These are phyloP conservation scores for Huntiella moniliformis DNA, from an alignment of 2,329 filamentous ascomycete genomes.

Conservation along the genomic window DNA sequence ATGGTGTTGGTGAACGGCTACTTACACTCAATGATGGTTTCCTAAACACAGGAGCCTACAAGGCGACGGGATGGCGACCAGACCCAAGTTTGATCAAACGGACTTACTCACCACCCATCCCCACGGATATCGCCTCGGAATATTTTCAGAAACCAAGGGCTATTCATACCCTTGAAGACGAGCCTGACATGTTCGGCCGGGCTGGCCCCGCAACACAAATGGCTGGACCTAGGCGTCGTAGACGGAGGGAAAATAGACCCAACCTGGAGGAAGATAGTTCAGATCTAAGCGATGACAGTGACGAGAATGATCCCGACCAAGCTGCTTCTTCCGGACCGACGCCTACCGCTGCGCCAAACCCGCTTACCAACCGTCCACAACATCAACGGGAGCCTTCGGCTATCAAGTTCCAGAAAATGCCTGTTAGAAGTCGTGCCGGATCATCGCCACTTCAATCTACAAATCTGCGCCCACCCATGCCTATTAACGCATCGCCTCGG, in stretches of 20 bases:
- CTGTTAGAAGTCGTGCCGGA: slow-evolving; percentile 64
- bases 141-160: slow-evolving; percentile 60
- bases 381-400: slow-evolving; percentile 50
- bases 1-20: slow-evolving; percentile 68
- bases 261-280: slow-evolving; percentile 66
- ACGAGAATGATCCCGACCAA: slow-evolving; percentile 49
- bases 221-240: slow-evolving; percentile 45
- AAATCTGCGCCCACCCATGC: slow-evolving; percentile 35
- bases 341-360: neutral
- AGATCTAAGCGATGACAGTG: slow-evolving; percentile 67
- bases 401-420: slow-evolving; percentile 94
- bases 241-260: slow-evolving; percentile 47
- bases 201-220: slow-evolving; percentile 49
- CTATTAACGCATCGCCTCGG: slow-evolving; percentile 28
- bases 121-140: slow-evolving; percentile 62
- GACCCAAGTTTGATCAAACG: slow-evolving; percentile 61
- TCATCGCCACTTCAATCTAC: slow-evolving; percentile 68
- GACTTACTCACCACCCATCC: slow-evolving; percentile 72
- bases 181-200: slow-evolving; percentile 54
- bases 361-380: slow-evolving; percentile 22
- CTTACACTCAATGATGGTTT: slow-evolving; percentile 66
- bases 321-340: slow-evolving; percentile 24
- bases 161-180: slow-evolving; percentile 48
- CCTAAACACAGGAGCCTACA: slow-evolving; percentile 64
- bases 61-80: slow-evolving; percentile 61